These are phyloP conservation scores for Cucumis cinereus DNA, from an alignment of 306 rosid species.

Conservation along the genomic window DNA sequence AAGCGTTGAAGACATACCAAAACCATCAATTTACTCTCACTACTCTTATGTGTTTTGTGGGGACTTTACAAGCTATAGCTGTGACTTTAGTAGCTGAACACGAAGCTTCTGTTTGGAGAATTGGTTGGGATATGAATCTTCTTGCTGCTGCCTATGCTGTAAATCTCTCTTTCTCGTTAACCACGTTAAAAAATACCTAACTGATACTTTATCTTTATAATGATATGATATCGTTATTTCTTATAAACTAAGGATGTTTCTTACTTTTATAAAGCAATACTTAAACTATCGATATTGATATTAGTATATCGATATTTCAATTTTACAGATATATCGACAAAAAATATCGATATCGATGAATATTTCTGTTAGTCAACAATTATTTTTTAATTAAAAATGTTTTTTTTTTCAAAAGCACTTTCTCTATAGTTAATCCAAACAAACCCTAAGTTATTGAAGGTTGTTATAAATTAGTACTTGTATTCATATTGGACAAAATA, in stretches of 20 bases:
- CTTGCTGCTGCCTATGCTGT: conserved; percentile 91
- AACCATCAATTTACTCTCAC: conserved; percentile 70
- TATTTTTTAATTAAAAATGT: too few relatives aligned
- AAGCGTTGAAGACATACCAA: conserved; percentile 68
- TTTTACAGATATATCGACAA: too few relatives aligned
- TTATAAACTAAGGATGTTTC: too few relatives aligned
- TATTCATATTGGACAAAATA: too few relatives aligned
- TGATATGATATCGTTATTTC: not conserved
- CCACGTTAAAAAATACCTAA: not conserved
- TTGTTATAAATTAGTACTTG: too few relatives aligned
- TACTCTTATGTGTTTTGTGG: conserved; percentile 56
- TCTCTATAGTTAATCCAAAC: too few relatives aligned
- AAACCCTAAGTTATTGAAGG: too few relatives aligned
- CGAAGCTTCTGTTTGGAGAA: conserved; percentile 52
- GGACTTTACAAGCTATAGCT: conserved; percentile 59
- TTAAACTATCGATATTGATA: too few relatives aligned
- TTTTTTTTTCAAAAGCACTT: too few relatives aligned
- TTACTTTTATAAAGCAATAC: too few relatives aligned
- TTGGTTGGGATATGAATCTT: conserved; percentile 85
- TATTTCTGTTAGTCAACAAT: too few relatives aligned
- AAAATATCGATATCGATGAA: too few relatives aligned
- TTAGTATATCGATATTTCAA: not conserved
- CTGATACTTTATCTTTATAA: not conserved
- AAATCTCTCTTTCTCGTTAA: conserved; percentile 3
- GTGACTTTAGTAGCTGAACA: conserved; percentile 64